Base-by-base conservation (phyloP, 805 yeast genomes). In the Metschnikowia baotianmanensis region DNA sequence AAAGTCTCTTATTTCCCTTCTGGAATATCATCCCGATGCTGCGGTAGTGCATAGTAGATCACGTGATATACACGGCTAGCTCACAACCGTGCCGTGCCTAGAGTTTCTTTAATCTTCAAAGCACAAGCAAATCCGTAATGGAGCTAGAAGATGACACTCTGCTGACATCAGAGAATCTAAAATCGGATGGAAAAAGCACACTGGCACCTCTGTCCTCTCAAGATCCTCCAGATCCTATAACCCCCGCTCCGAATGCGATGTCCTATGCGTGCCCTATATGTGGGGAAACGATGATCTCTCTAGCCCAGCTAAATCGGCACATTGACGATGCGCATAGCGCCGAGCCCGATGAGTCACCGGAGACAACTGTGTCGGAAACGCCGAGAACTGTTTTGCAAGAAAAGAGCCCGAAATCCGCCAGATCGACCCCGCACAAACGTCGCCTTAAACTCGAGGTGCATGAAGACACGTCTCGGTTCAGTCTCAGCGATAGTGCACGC, bases 251-350 rank as follows among this genome's bases (percentile, higher is more conserved):
- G 12, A 16, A 19, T 10, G 7, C 11, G 19, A 10, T 7, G 4
- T 16, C 34, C 9, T 34, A 36, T 12, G 19, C 24, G 13, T 87
- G 96, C 53, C 95, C 96, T 1, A 81, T 87, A 1, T 87, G 96
- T 55, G 60, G 66, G 11, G 83, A 79, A 43, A 35, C 59, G 1
- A 79, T 83, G 82, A 60, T 76, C 6, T 71, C 75, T 5, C 58
- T 82, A 28, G 36, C 50, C 12, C 82, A 77, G 45, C 64, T 86
- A 42, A 85, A 85, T 57, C 67, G 70, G 31, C 96, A 87, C 59
- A 61, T 87, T 20, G 96, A 88, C 56, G 83, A 76, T 42, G 75
- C 61, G 7, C 96, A 87, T 21, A 20, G 17, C 17, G 13, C 20
- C 7, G 36, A 12, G 7, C n/a, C 30, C 18, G 30, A 17, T 6